Base-by-base conservation (phyloP, 176 grass and related monocot species). In the Bonia amplexicaulis region DNA sequence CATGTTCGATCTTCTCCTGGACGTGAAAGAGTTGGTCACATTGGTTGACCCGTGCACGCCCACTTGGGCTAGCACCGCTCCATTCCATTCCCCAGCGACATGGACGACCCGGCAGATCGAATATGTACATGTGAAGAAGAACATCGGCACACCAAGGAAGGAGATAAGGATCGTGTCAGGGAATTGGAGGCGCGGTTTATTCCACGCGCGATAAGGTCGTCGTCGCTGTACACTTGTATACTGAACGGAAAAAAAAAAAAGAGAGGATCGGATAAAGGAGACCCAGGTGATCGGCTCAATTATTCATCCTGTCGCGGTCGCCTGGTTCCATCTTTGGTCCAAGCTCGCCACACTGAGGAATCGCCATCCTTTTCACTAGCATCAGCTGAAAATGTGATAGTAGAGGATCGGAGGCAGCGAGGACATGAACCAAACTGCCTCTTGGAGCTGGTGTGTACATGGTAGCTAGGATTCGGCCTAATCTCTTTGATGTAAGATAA, bases 111-210 rank as follows among this genome's bases (percentile, higher is more conserved):
- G 48, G 60, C 69, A 61, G 80, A 69, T 75, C 62, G 82, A 89
- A 89, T 89, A 51, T 89, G 60, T 80, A 44, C 60, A 67, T 75
- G 87, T 89, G 60, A 89, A 85, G 84, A 79, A 52, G 78, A 75
- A 46, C 70, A 68, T 75, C 7, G 1, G 10, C 35, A 59, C 55
- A 59, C 22, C 22, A 4, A 59, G 55, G 59, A 46, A n/a, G 69
- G 47, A 22, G 74, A 31, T 64, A 47, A 39, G 77, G 27, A 51
- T 66, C 42, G 9, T n/a, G 40, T 12, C 41, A 65, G 26, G 81
- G 46, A 63, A 35, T 76, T 76, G 66, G 19, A 25, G 0, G 52
- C 51, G 51, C 48, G 48, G 2, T 17, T 19, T 53, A 53, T 52
- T 52, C 49, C 16, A 19, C 71, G 12, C 39, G 55, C 15, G 80